phyloP scores from a whole-genome alignment of 2,329 filamentous ascomycete genomes.

The Aspergillus latus region DNA sequence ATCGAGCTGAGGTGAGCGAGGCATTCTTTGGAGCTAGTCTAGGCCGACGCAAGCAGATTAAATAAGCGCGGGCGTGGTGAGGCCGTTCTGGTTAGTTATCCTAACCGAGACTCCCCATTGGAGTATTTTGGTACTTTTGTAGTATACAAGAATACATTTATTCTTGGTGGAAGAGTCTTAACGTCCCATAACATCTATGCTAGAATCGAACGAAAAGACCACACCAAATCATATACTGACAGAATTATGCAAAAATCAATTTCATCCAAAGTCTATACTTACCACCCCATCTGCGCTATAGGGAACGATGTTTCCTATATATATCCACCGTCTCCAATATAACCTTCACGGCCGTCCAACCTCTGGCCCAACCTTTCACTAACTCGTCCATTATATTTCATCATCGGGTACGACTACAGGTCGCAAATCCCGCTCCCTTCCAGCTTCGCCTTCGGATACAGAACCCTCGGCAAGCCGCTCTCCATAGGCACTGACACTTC shows the following conservation, averaged over 20 bases:
- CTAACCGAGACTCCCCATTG: not conserved
- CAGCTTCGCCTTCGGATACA: conserved; percentile 24
- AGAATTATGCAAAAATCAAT: too few species aligned
- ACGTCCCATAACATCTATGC: too few species aligned
- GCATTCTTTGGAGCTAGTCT: not conserved
- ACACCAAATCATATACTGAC: too few species aligned
- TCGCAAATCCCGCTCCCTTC: conserved; percentile 16
- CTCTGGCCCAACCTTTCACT: too few species aligned
- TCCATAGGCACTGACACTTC: conserved; percentile 47
- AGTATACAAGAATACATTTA: not conserved
- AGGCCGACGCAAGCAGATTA: not conserved
- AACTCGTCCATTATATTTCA: too few species aligned
- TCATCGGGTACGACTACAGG: not conserved
- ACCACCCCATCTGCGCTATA: too few species aligned
- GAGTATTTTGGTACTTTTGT: not conserved
- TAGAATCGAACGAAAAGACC: too few species aligned
- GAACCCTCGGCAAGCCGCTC: conserved; percentile 45
- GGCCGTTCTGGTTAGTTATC: not conserved
- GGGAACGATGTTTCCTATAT: too few species aligned
- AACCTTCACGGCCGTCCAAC: too few species aligned
- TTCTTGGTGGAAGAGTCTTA: too few species aligned
- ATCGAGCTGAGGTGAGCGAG: not conserved
- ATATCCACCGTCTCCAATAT: too few species aligned
- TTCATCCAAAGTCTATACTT: too few species aligned
- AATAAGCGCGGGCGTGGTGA: not conserved